These are phyloP conservation scores for Leucocoprinus gongylophorus DNA, from an alignment of 1,284 basidiomycete species.

Conservation along the genomic window DNA sequence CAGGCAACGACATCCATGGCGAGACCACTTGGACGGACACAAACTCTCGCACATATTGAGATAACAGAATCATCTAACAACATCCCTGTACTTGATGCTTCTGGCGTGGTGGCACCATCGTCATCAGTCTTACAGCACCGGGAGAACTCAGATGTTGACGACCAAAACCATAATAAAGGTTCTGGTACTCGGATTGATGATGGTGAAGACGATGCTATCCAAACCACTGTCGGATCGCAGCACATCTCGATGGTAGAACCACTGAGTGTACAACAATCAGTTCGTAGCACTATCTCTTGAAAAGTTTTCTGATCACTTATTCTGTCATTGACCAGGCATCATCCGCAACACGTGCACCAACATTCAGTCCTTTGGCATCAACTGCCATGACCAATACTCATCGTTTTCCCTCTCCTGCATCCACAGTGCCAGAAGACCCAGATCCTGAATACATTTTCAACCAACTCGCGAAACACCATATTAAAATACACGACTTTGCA, in stretches of 20 bases:
- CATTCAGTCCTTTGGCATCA: background rate
- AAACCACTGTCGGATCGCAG: background rate
- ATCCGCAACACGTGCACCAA: background rate
- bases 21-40: background rate
- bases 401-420: constrained; percentile 24
- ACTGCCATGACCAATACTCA: background rate
- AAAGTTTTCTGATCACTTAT: background rate
- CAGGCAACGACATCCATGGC: background rate
- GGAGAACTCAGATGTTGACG: background rate
- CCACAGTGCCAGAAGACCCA: constrained; percentile 32
- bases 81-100: background rate
- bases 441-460: constrained; percentile 27
- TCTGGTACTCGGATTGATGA: background rate
- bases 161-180: background rate
- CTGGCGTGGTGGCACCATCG: background rate
- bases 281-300: background rate
- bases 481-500: constrained; percentile 49
- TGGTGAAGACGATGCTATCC: background rate
- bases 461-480: constrained; percentile 26
- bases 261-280: background rate
- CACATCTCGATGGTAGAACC: constrained; percentile 1
- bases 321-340: background rate
- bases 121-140: background rate
- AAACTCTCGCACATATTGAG: background rate
- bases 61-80: background rate